These are phyloP conservation scores for Phytophthora kernoviae DNA, from an alignment of 352 stramenopile species.

Conservation along the genomic window DNA sequence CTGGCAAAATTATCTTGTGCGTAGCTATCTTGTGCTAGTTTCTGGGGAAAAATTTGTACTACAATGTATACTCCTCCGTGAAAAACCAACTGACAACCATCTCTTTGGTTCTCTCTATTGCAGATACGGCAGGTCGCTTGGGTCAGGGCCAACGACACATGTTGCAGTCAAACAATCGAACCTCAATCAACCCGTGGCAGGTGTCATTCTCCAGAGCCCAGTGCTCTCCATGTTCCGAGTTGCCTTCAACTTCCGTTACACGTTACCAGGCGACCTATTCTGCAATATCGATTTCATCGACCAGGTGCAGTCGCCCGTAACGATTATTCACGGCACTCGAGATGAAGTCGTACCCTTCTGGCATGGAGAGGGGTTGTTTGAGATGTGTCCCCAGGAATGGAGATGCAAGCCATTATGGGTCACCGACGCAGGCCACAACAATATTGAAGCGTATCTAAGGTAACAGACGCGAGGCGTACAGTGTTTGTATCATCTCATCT, in stretches of 20 bases:
- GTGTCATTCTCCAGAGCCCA: slow-evolving; percentile 96
- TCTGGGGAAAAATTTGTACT: too few species aligned
- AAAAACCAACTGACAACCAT: slow-evolving; percentile 1
- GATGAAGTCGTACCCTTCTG: slow-evolving; percentile 99
- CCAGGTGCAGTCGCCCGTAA: slow-evolving; percentile 93
- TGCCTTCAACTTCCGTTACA: slow-evolving; percentile 99
- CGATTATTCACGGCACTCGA: slow-evolving; percentile 98
- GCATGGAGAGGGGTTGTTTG: slow-evolving; percentile 95
- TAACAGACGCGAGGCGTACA: slow-evolving; percentile 13
- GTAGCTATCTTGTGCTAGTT: too few species aligned
- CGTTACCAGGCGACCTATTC: slow-evolving; percentile 96
- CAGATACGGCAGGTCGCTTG: slow-evolving; percentile 91
- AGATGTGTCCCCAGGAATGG: slow-evolving; percentile 92
- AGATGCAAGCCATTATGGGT: slow-evolving; percentile 98
- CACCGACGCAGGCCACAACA: slow-evolving; percentile 97
- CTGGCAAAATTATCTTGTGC: slow-evolving; percentile 96
- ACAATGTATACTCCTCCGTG: slow-evolving; percentile 6
- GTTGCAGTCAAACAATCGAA: slow-evolving; percentile 93
- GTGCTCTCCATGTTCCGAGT: slow-evolving; percentile 97
- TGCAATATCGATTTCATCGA: slow-evolving; percentile 96
- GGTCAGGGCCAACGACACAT: slow-evolving; percentile 96
- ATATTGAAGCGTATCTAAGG: slow-evolving; percentile 97
- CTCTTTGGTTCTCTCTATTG: background rate
- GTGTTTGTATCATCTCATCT: slow-evolving; percentile 1
- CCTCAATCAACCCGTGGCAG: slow-evolving; percentile 90